A percentile compares a stretch with the other conserved stretches of the same genome.
These are phyloP conservation scores for Mycosphaerella sp. DNA, from an alignment of 2,329 filamentous ascomycete genomes.

Conservation along the genomic window DNA sequence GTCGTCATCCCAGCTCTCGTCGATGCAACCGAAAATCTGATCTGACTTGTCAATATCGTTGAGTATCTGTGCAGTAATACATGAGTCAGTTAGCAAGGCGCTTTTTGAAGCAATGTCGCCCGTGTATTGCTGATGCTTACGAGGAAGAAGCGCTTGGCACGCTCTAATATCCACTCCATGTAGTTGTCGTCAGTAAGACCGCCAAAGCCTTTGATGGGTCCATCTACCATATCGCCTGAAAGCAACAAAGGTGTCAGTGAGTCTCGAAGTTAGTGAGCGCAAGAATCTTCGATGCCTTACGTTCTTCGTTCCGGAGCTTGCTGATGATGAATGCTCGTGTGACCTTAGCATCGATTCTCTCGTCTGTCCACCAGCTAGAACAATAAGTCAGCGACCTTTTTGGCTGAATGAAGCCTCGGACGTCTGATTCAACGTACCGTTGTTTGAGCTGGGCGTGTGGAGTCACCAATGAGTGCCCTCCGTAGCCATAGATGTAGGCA, in stretches of 20 bases:
- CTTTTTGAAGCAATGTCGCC: not conserved
- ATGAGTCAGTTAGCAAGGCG: not conserved
- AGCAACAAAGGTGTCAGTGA: not conserved
- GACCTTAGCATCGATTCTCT: slow-evolving; percentile 63
- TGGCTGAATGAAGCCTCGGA: not conserved
- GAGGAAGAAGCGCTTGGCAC: slow-evolving; percentile 64
- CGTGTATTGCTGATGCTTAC: not conserved
- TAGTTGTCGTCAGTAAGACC: slow-evolving; percentile 67
- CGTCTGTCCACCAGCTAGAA: slow-evolving; percentile 64
- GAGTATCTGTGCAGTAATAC: slow-evolving; percentile 43
- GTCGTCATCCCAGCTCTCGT: slow-evolving; percentile 70
- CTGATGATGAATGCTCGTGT: slow-evolving; percentile 61
- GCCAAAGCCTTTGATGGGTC: slow-evolving; percentile 61
- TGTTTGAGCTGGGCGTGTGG: slow-evolving; percentile 46
- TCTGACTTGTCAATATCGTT: slow-evolving; percentile 64
- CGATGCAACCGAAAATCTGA: slow-evolving; percentile 68
- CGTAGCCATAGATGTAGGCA: slow-evolving; percentile 47
- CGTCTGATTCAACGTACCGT: not conserved
- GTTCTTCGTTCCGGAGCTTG: slow-evolving; percentile 58
- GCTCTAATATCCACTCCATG: slow-evolving; percentile 68
- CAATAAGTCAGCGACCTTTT: not conserved
- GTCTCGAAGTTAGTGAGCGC: not conserved
- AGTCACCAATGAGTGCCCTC: slow-evolving; percentile 46
- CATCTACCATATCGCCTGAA: slow-evolving; percentile 49
- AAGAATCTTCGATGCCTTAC: slow-evolving; percentile 24